These are phyloP conservation scores for Metschnikowia drakensbergensis DNA, from an alignment of 805 yeast species.

Conservation along the genomic window DNA sequence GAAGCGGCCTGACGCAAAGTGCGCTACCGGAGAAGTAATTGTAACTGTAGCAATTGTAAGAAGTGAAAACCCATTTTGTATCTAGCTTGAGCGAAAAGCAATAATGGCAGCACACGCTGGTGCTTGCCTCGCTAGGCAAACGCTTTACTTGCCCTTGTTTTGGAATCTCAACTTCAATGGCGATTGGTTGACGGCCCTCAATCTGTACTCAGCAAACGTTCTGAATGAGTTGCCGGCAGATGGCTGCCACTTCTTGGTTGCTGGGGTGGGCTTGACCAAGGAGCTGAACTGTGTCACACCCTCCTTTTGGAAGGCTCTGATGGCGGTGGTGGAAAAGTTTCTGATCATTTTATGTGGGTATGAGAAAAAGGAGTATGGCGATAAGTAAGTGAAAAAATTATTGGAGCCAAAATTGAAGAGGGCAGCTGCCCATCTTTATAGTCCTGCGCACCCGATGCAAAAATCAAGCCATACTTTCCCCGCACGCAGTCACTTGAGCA, in stretches of 20 bases:
- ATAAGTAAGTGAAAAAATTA: background rate
- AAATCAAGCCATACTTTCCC: constrained; percentile 3
- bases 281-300: constrained; percentile 24
- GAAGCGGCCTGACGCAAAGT: background rate
- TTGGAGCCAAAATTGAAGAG: too few relatives aligned
- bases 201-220: constrained; percentile 43
- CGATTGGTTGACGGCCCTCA: constrained; percentile 38
- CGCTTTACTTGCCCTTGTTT: constrained; percentile 5
- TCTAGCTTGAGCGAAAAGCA: background rate
- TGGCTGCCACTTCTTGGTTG: constrained; percentile 34
- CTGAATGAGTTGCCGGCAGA: constrained; percentile 38
- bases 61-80: constrained; percentile 3
- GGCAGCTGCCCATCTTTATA: background rate
- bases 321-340: constrained; percentile 22
- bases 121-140: background rate
- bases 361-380: background rate
- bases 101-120: background rate
- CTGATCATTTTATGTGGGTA: constrained; percentile 16
- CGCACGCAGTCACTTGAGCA: constrained; percentile 2
- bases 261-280: constrained; percentile 20
- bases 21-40: background rate
- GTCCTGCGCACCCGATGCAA: constrained; percentile 1
- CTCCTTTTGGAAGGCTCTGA: constrained; percentile 28
- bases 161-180: constrained; percentile 32
- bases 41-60: background rate